Base-by-base conservation (phyloP, 805 yeast genomes). In the Blastobotrys chiropterorum region DNA sequence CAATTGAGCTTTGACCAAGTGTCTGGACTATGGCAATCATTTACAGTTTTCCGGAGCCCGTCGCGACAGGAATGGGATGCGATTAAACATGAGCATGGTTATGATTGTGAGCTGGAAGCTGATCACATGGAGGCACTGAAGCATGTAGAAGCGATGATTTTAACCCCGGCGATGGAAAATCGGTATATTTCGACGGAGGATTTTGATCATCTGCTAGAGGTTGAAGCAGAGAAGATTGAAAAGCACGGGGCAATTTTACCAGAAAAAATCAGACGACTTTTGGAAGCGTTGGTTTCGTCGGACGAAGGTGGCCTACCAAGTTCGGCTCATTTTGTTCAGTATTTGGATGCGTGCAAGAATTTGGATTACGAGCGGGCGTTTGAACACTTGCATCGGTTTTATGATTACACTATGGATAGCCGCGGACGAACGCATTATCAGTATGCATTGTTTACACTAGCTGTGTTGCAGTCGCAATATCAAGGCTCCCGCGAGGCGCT, bases 381-480 rank as follows among this genome's bases (percentile, higher is more conserved):
- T 65, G 70, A 83, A 68, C 69, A 82, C 60, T 64, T 86, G 59
- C 80, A 79, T 60, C 65, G 78, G 43, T 80, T 78, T 55, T 86
- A 83, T 64, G 95, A 86, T 65, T 85, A 86, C 60, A 81, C 84
- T 81, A 81, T 85, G 67, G 80, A 89, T 7, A 78, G 76, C 52
- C 77, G 77, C 56, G 80, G 81, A 34, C 79, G 80, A 52, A 74
- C 77, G 44, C 81, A 81, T 57, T 87, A 86, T 60, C 95, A 87
- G 62, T 83, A 84, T 64, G 90, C 95, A 0, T 70, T 88, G 31
- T 72, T 87, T 16, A 82, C 86, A 1, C 69, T 85, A 46, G 95
- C 94, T 0, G 74, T 86, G 0, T 68, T 86, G 41, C 89, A 87
- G 57, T 82, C 84, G 19, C 78, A 77, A 48, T 86, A 85, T 63